These are phyloP conservation scores for Blastobotrys petasosporus DNA, from an alignment of 1,139 yeast genomes.

Conservation along the genomic window DNA sequence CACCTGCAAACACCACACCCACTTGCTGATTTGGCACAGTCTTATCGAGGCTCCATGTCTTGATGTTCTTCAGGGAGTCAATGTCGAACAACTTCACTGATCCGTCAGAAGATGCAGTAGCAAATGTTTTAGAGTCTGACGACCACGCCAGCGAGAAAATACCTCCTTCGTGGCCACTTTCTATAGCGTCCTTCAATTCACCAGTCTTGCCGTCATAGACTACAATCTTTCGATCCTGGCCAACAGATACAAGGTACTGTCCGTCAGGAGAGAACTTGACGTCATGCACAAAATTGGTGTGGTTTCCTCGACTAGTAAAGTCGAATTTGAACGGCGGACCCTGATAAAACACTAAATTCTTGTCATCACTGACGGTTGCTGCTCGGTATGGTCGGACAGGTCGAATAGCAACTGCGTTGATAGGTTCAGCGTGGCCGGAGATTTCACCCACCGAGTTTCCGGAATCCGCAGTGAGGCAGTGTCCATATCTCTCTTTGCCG, in stretches of 20 bases:
- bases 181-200: slow-evolving; percentile 46
- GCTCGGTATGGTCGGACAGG: slow-evolving; percentile 92
- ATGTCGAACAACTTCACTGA: slow-evolving; percentile 61
- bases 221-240: slow-evolving; percentile 74
- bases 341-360: slow-evolving; percentile 71
- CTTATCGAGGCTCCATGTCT: slow-evolving; percentile 29
- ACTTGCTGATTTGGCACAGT: slow-evolving; percentile 63
- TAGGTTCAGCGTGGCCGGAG: slow-evolving; percentile 82
- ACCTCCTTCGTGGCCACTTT: slow-evolving; percentile 67
- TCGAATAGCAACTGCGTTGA: slow-evolving; percentile 79
- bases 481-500: slow-evolving; percentile 89
- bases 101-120: slow-evolving; percentile 82
- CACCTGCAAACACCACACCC: slow-evolving; percentile 65
- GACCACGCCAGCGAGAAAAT: slow-evolving; percentile 74
- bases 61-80: slow-evolving; percentile 21
- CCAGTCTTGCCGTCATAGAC: slow-evolving; percentile 88
- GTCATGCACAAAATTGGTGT: slow-evolving; percentile 72
- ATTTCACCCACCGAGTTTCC: slow-evolving; percentile 96
- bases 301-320: slow-evolving; percentile 65
- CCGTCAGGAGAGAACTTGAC: slow-evolving; percentile 75
- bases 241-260: slow-evolving; percentile 67
- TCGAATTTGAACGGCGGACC: slow-evolving; percentile 94
- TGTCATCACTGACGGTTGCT: slow-evolving; percentile 87
- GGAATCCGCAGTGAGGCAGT: slow-evolving; percentile 86
- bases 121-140: slow-evolving; percentile 48